Evolutionary conservation across 805 yeast genomes (phyloP).

Genomic region (Schwanniomyces yamadae): DNA sequence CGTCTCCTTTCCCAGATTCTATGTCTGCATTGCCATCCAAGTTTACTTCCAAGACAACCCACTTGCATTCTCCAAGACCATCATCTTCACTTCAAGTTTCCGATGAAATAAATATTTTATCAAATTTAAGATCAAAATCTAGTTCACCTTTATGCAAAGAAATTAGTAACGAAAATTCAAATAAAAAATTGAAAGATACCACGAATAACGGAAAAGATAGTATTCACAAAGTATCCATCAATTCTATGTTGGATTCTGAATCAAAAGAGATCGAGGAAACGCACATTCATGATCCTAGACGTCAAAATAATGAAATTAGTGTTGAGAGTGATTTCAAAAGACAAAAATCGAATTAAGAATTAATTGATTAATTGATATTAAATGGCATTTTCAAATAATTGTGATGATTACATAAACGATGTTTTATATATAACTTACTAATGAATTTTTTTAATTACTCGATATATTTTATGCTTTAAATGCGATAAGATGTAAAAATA

Average conservation of each 20-base stretch:
- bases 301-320: conserved; percentile 9
- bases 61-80: conserved; percentile 8
- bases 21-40: conserved; percentile 2
- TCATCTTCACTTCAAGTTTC: conserved; percentile 2
- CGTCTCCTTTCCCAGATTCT: not conserved
- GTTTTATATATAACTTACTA: no score
- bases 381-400: no score
- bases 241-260: conserved; percentile 20
- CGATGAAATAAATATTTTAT: not conserved
- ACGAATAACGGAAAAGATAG: not conserved
- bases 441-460: no score
- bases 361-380: not conserved
- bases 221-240: conserved; percentile 21
- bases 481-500: no score
- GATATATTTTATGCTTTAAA: no score
- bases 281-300: conserved; percentile 12
- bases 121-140: not conserved
- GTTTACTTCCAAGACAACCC: conserved; percentile 2
- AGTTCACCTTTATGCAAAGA: not conserved
- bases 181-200: not conserved
- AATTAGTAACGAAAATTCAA: not conserved
- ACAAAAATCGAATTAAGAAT: conserved; percentile 4
- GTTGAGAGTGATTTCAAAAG: conserved; percentile 6
- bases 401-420: no score
- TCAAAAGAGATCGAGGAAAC: conserved; percentile 4